Evolutionary conservation across 768 basidiomycete genomes (phyloP), one percentile per base, ranked within the genome.

Genomic region (Boletus subparvulus): DNA sequence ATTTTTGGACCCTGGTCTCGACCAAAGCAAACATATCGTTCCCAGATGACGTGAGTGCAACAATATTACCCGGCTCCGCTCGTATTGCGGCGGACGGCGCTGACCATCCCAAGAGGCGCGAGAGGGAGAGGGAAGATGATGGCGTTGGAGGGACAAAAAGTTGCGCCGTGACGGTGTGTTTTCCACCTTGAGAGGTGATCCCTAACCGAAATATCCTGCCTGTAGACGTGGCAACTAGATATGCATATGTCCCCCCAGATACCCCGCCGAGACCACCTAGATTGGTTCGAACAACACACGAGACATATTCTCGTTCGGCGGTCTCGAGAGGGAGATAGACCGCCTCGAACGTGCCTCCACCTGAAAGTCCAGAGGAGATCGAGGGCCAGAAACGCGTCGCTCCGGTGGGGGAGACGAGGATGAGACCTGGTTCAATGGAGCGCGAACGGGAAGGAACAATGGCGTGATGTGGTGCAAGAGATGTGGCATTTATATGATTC

Each of bases 371-470:
- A 56, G 87, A 89, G 5, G 86, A 86, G 42, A 95, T 87, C 57
- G 86, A 88, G 54, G 94, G 87, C 94, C 94, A 98, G 69, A 92
- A 90, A 37, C 90, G 83, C 53, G 92, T 74, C 60, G 85, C 77
- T 5, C 94, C 94, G 0, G 80, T 74, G 7, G 81, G 74, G 9
- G 88, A 88, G 48, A 91, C 74, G 50, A 95, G 80, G 42, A 97
- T 84, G 39, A 96, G 82, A 26, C 94, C 94, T 4, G 94, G 94
- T 73, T 98, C 94, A 12, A 71, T 41, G 46, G 68, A 61, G 17
- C 68, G 70, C 32, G 64, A 64, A 41, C 90, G 83, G 13, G 83
- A 78, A 16, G 90, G 88, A 21, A 92, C 82, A 16, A 93, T 80
- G 2, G 73, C 75, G 42, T 80, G 72, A 44, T 75, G 68, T 6